Evolutionary conservation across 2,329 filamentous ascomycete species (phyloP), one percentile per base, ranked within the genome.

Genomic region (Nothophoma quercina): DNA sequence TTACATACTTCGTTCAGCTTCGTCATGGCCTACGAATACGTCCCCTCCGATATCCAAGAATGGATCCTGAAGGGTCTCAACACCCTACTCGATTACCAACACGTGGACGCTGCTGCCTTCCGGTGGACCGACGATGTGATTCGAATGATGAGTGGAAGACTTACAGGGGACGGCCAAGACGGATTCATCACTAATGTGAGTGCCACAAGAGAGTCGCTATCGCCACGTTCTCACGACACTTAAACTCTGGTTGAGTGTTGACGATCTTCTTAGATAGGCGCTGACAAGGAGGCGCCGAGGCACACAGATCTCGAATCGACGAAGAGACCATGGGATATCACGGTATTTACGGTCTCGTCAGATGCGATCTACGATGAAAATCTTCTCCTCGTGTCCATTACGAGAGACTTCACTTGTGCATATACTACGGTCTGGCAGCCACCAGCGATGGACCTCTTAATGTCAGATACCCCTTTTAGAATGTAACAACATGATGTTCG

Each of bases 21-120:
- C 30, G 66, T 73, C 5, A 62, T 72, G 32, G 69, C 69, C 1
- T 70, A 67, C 34, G 68, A 72, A 23, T 72, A 62, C 15, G 70
- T 67, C 36, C 51, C 52, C 3, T 36, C 52, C 2, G 55, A 67
- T 4, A 59, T 70, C 4, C 59, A 68, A 19, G 46, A 56, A 16
- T 70, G 69, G 69, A 67, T 72, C 16, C 21, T 72, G 12, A 50
- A 33, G 25, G 56, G 60, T 3, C 29, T 72, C 22, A 73, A 73
- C 35, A 58, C 58, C 7, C 52, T 72, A 5, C 39, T 72, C 30
- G 65, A 69, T 19, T 58, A 59, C 19, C 68, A 71, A 32, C 44
- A 48, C 28, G 63, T 69, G 1, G 60, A 62, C 22, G 39, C 23
- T 19, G 19, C 46, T 6, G 38, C 58, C 2, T 72, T 71, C 34